Base-by-base conservation (phyloP, 2,329 filamentous ascomycete species). In the Fonsecaea nubica region DNA sequence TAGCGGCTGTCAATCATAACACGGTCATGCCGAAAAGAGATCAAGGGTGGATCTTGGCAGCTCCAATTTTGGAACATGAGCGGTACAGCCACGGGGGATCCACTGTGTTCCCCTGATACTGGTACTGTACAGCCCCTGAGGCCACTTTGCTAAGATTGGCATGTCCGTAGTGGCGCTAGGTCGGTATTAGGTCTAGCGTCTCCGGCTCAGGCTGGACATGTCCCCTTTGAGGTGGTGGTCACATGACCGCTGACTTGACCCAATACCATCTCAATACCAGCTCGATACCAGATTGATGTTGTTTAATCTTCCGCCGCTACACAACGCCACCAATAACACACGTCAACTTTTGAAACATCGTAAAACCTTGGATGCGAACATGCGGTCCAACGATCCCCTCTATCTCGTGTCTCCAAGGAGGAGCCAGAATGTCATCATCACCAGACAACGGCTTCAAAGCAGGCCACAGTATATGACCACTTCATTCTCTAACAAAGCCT, bases 31-130 rank as follows among this genome's bases (percentile, higher is more conserved):
- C 58, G 36, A 45, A 64, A 58, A n/a, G 36, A 13, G n/a, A 36
- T 8, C 7, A 36, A 40, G 25, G 8, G n/a, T 25, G 36, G 38
- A 36, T 32, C 61, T 45, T 40, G 5, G 4, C 25, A 38, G 42
- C 18, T 33, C 67, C 53, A 67, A 65, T 62, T 64, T 69, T 64
- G 67, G 64, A 67, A 62, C 58, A 63, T 10, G 18, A 48, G 52
- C 40, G 33, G 38, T 33, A 59, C 62, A 56, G 57, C 61, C 65
- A 63, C 66, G 21, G 32, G 35, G 55, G 61, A 56, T 65, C 62
- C 62, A 50, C 64, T 57, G 33, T 42, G 45, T 68, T 56, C 65
- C 68, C 68, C 68, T 70, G 68, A 70, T 70, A 32, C 30, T 32
- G 30, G 30, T 32, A 32, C 30, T 32, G 30, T 32, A 70, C 68